Base-by-base conservation (phyloP, 192 early-diverging fungal genomes). In the Phycomyces nitens region DNA sequence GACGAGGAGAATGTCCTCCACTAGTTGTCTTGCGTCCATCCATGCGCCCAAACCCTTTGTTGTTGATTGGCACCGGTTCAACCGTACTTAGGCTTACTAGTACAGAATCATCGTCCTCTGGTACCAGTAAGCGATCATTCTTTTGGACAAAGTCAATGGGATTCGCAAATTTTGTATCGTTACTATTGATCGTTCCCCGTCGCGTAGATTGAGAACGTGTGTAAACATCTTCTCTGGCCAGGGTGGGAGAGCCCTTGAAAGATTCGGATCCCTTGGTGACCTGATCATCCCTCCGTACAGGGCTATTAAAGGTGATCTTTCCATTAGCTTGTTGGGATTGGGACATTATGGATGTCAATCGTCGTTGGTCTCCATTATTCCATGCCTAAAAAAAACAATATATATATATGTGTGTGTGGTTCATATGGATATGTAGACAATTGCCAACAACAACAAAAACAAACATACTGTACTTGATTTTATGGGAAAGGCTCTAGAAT, bases 41-140 rank as follows among this genome's bases (percentile, higher is more conserved):
- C 14, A 47, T 62, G 1, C 64, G 52, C 27, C 56, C 56, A 1
- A 56, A 47, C 1, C 56, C 49, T 40, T 62, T 62, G 26, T 47
- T 75, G 27, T 69, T 68, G 47, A 82, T 85, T 12, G 67, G 67
- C 9, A 85, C 75, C 1, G 83, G 79, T 40, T 79, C 73, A 9
- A 82, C 80, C 3, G 80, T 82, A 54, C 78, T 82, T 6, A 76
- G 77, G 49, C 77, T 82, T 8, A 75, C 44, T 3, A 78, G 66
- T 14, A 60, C 65, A 20, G 60, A 69, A 18, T 84, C 80, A 12
- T 83, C 82, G 15, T 84, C 83, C 11, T 79, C 76, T 21, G 57
- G 65, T 12, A 64, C 53, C n/a, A 62, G n/a, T 14, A 41, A 49
- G 12, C 40, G 57, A 16, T 53, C 65, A 3, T 10, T 43, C 0